Conservation (phyloP, 2,329 filamentous ascomycete species). For the Clarireedia paspali region DNA sequence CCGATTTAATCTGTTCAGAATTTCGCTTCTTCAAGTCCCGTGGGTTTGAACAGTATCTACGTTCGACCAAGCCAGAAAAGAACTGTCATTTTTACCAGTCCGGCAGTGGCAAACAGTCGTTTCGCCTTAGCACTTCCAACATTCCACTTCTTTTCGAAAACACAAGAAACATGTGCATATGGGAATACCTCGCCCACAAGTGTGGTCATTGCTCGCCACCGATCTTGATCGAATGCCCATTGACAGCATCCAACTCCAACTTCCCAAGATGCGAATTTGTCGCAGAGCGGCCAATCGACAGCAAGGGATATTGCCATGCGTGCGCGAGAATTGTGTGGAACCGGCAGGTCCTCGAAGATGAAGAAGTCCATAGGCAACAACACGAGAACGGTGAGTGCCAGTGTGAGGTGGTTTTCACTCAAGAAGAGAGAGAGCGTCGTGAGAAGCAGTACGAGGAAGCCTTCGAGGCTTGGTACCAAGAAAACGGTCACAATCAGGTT, state of each 20-base stretch:
- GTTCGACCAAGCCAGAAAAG: no score
- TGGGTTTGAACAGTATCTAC: no score
- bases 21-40: no score
- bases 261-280: constrained; percentile 25
- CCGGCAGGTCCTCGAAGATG: constrained; percentile 17
- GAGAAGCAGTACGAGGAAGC: constrained; percentile 4
- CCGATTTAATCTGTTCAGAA: no score
- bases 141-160: neutral
- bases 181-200: constrained; percentile 38
- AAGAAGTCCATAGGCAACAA: constrained; percentile 19
- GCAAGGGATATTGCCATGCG: constrained; percentile 22
- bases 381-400: constrained; percentile 21
- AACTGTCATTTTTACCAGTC: no score
- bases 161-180: constrained; percentile 37
- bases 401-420: constrained; percentile 22
- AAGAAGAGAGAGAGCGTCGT: constrained; percentile 16
- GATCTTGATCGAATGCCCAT: constrained; percentile 36
- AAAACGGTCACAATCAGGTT: constrained; percentile 8
- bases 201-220: constrained; percentile 40
- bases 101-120: no score
- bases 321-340: constrained; percentile 29
- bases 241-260: constrained; percentile 15
- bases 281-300: constrained; percentile 20
- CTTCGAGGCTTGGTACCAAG: neutral
- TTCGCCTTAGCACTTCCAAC: no score